Evolutionary conservation across 164 flowering plant genomes (phyloP), one percentile per base, ranked within the genome.

Genomic region (Aristolochia fimbriata): DNA sequence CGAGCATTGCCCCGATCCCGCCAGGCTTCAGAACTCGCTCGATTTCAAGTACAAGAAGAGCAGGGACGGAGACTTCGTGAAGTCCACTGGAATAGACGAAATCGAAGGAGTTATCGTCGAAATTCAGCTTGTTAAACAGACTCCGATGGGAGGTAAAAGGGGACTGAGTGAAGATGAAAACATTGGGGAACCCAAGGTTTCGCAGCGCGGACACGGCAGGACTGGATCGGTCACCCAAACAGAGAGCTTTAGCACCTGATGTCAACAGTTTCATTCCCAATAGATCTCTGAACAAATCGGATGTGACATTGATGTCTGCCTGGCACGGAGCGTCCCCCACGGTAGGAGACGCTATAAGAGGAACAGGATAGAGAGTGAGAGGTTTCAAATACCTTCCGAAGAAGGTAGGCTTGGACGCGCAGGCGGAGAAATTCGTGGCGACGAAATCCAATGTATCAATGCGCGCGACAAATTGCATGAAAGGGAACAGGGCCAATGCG

Each of bases 21-120:
- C 94, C 94, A 0, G 98, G 86, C 19, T 67, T 75, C 59, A 93
- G 72, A 49, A 90, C 76, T 2, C 98, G 94, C 77, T 93, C 98
- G 15, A 84, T 77, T 68, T 88, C 93, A 8, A 79, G 71, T 69
- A 85, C 89, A 9, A 87, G 81, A 50, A 80, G 80, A 15, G 96
- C 88, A 59, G 95, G 95, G 49, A 88, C 91, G 2, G 86, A 75
- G 24, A 77, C 86, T 77, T 66, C 73, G 59, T 82, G 81, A 33
- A 83, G 72, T 68, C 76, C 90, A 66, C 79, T 68, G 25, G 88
- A 82, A 71, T 78, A 74, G 55, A 90, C 92, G 59, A 93, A 86
- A 70, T 86, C 96, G 58, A 86, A 93, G 10, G 85, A 79, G 50
- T 71, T 68, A 47, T 80, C 86, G 58, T 67, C 62, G 23, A 75